These are phyloP conservation scores for Epichloe gansuensis DNA, from an alignment of 2,329 filamentous ascomycete species.

Conservation along the genomic window DNA sequence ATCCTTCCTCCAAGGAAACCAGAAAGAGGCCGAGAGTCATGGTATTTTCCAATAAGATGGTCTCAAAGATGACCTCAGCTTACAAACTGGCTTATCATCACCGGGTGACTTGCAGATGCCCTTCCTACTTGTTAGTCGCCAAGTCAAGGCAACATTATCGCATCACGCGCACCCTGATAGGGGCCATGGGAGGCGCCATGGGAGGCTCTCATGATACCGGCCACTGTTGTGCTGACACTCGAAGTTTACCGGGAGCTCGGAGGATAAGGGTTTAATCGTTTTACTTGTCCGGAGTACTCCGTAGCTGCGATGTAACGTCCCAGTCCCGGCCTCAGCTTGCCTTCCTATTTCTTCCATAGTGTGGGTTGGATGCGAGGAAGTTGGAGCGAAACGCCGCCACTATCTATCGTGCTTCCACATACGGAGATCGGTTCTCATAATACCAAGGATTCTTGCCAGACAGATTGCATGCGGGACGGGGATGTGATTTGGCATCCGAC, in stretches of 20 bases:
- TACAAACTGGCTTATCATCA: background rate
- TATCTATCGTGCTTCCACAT: background rate
- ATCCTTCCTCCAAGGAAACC: no score
- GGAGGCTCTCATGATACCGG: background rate
- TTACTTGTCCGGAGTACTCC: background rate
- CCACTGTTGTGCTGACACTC: background rate
- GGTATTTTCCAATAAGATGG: background rate
- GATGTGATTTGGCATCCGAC: background rate
- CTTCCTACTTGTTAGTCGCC: background rate
- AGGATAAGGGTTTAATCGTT: background rate
- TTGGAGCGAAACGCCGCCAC: background rate
- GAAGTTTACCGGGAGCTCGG: background rate
- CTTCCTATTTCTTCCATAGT: slow-evolving; percentile 1
- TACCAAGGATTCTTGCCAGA: background rate
- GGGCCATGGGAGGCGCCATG: slow-evolving; percentile 5
- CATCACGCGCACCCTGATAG: background rate
- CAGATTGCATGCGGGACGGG: background rate
- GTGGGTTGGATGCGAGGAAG: background rate
- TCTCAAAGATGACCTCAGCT: no score
- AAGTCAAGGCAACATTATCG: slow-evolving; percentile 1
- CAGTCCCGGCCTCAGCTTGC: background rate
- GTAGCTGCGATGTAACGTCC: slow-evolving; percentile 1
- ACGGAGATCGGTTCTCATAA: background rate
- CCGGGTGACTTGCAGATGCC: background rate
- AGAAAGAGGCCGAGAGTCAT: background rate